phyloP scores from a whole-genome alignment of 1,284 basidiomycete species.

The Apiotrichum akiyoshidainum region DNA sequence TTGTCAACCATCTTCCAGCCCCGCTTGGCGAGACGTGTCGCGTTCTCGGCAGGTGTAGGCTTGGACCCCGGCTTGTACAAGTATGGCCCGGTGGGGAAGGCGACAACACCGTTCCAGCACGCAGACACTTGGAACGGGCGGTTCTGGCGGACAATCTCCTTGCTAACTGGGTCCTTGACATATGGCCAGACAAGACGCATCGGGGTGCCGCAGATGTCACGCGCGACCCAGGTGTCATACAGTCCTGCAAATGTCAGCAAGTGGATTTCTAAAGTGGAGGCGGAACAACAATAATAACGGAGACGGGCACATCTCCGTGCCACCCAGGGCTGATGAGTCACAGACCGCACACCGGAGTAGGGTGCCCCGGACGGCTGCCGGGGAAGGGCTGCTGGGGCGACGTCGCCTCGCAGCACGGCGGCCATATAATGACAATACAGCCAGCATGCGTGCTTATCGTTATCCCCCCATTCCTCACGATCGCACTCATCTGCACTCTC shows the following conservation, averaged over 20 bases:
- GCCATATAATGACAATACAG: too few relatives aligned
- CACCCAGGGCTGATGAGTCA: not conserved
- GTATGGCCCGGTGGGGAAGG: constrained; percentile 55
- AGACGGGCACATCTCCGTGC: not conserved
- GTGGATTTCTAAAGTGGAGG: not conserved
- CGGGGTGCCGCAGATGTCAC: constrained; percentile 52
- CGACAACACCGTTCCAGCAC: constrained; percentile 55
- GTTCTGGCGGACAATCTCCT: constrained; percentile 48
- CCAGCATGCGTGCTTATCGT: too few relatives aligned
- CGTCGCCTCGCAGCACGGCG: too few relatives aligned
- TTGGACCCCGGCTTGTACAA: constrained; percentile 38
- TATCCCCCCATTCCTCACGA: too few relatives aligned
- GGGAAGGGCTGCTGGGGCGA: too few relatives aligned
- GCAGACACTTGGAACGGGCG: constrained; percentile 57
- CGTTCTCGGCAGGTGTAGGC: constrained; percentile 25
- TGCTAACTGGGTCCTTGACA: constrained; percentile 52
- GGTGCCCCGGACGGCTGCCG: too few relatives aligned
- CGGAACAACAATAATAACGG: not conserved
- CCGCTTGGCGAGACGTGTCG: constrained; percentile 13
- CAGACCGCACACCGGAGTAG: too few relatives aligned
- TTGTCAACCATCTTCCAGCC: constrained; percentile 45
- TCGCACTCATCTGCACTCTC: too few relatives aligned
- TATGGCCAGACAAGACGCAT: constrained; percentile 58
- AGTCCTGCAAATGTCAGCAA: constrained; percentile 14
- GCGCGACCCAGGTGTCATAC: constrained; percentile 57